These are phyloP conservation scores for Talaromyces piceae DNA, from an alignment of 2,329 filamentous ascomycete genomes.

Conservation along the genomic window DNA sequence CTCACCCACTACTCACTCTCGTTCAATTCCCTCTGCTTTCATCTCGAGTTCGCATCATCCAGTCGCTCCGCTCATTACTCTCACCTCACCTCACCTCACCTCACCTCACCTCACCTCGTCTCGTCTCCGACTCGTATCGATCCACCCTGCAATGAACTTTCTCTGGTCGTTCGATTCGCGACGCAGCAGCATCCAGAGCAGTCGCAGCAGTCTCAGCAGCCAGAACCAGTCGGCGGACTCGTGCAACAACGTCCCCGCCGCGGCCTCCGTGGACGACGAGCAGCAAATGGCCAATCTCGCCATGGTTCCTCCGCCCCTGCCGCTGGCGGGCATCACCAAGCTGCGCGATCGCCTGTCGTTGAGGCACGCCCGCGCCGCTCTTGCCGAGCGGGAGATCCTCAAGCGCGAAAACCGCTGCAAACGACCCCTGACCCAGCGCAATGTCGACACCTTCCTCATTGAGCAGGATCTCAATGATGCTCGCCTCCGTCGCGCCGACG, in stretches of 20 bases:
- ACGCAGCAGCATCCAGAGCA: neutral
- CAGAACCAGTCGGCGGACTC: too few species aligned
- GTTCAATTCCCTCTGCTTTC: too few species aligned
- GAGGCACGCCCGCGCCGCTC: slow-evolving; percentile 25
- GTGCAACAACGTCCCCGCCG: neutral
- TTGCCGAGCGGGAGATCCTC: slow-evolving; percentile 28
- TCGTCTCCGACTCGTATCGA: neutral
- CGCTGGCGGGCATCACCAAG: slow-evolving; percentile 26
- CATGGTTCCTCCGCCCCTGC: slow-evolving; percentile 2
- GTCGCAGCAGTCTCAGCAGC: neutral
- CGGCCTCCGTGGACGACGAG: neutral
- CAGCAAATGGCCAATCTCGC: neutral
- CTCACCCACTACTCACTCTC: too few species aligned
- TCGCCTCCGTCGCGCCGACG: slow-evolving; percentile 49
- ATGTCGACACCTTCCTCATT: slow-evolving; percentile 29
- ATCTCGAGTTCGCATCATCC: too few species aligned
- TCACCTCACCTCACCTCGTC: neutral
- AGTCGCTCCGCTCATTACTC: neutral
- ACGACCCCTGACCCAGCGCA: slow-evolving; percentile 28
- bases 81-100: neutral
- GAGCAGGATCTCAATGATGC: slow-evolving; percentile 42
- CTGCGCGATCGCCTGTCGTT: slow-evolving; percentile 27
- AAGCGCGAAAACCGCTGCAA: slow-evolving; percentile 30
- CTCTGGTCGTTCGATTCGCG: neutral
- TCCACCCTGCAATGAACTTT: neutral